Evolutionary conservation across 441 rosid species (phyloP).

Genomic region (Erodium chrysanthum): DNA sequence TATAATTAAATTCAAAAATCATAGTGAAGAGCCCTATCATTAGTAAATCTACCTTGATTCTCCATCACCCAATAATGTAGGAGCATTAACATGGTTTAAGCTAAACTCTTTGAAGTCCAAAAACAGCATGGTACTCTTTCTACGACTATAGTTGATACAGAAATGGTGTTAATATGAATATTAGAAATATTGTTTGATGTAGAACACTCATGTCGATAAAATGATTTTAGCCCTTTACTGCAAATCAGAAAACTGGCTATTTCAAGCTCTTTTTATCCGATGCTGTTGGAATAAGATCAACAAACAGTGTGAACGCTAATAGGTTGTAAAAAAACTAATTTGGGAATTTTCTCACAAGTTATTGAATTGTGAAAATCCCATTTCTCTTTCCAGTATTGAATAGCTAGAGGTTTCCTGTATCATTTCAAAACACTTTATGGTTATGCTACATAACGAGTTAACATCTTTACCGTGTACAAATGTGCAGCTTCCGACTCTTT

Average conservation of each 20-base stretch:
- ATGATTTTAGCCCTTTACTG: neutral
- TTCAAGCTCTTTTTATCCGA: neutral
- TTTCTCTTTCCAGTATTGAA: neutral
- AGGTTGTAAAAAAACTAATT: neutral
- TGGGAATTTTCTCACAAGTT: neutral
- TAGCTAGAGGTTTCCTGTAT: neutral
- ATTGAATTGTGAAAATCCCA: neutral
- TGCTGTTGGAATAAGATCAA: neutral
- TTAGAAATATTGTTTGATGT: neutral
- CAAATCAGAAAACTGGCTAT: neutral
- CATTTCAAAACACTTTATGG: neutral
- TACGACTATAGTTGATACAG: neutral
- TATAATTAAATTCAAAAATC: too few relatives aligned
- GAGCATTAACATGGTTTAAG: neutral
- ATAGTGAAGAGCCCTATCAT: too few relatives aligned
- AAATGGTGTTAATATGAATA: neutral
- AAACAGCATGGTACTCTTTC: neutral
- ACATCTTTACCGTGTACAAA: constrained; percentile 12
- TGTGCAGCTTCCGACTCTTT: constrained; percentile 68
- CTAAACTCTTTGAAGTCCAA: neutral
- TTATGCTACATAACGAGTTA: neutral
- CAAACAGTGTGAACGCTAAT: neutral
- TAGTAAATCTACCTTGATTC: too few relatives aligned
- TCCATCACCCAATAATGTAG: neutral
- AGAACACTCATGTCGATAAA: neutral